These are phyloP conservation scores for Neonothopanus nambi DNA, from an alignment of 1,284 basidiomycete species.

Conservation along the genomic window DNA sequence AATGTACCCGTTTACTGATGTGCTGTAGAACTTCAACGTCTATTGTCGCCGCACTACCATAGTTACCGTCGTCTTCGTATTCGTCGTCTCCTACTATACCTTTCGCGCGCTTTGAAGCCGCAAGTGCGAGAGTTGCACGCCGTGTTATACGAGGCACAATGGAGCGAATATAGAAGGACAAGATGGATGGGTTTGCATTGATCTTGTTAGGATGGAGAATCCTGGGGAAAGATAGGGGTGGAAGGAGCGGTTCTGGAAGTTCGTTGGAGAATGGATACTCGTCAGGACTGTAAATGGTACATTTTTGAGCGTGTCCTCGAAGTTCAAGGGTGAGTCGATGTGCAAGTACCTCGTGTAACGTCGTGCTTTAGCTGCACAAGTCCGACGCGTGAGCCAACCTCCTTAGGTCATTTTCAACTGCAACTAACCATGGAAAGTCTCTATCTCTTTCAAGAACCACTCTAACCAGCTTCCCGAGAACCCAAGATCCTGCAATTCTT, in stretches of 20 bases:
- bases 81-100: conserved; percentile 69
- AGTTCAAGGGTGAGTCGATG: conserved; percentile 2
- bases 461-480: conserved; percentile 91
- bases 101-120: conserved; percentile 59
- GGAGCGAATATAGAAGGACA: conserved; percentile 82
- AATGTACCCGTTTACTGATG: conserved; percentile 95
- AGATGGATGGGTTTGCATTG: conserved; percentile 88
- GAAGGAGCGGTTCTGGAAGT: conserved; percentile 84
- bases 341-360: conserved; percentile 80
- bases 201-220: conserved; percentile 83
- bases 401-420: not conserved
- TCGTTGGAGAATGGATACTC: conserved; percentile 94
- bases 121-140: conserved; percentile 61
- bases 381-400: conserved; percentile 9
- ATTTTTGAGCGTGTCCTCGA: conserved; percentile 11
- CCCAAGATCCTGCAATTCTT: conserved; percentile 68
- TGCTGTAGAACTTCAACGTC: conserved; percentile 95
- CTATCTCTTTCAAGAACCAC: conserved; percentile 96
- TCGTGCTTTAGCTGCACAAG: conserved; percentile 85
- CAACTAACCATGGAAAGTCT: conserved; percentile 87
- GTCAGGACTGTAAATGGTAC: conserved; percentile 69
- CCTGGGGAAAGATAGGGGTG: conserved; percentile 72
- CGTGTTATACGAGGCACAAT: conserved; percentile 86
- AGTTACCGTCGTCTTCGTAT: conserved; percentile 92
- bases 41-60: conserved; percentile 91